Percentiles rank a stretch among this genome's conserved stretches.
Conservation (phyloP, 2,329 filamentous ascomycete genomes). For the Colletotrichum sp. region DNA sequence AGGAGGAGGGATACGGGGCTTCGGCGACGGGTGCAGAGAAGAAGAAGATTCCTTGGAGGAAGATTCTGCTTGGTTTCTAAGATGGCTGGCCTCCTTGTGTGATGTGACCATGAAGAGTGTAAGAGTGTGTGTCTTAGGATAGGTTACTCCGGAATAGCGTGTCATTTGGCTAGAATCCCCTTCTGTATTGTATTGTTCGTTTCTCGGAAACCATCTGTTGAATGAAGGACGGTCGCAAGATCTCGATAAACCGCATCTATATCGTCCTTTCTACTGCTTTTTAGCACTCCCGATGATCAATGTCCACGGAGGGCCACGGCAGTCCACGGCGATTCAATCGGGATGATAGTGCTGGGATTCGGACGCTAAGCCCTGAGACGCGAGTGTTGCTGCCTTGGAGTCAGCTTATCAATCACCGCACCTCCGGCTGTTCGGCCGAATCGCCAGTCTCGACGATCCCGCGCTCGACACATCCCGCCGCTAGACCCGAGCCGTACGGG, state of each 20-base stretch:
- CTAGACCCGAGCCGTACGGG: background rate
- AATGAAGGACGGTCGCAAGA: background rate
- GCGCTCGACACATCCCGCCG: background rate
- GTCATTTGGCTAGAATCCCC: background rate
- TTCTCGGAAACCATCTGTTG: background rate
- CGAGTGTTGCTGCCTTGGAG: background rate
- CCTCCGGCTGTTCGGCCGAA: background rate
- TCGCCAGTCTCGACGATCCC: background rate
- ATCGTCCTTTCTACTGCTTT: too few species aligned
- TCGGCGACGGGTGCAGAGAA: background rate
- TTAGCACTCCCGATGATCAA: too few species aligned
- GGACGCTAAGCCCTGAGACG: background rate
- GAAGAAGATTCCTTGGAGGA: conserved; percentile 6
- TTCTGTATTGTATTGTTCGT: background rate
- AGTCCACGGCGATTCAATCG: background rate
- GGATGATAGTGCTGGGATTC: background rate
- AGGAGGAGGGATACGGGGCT: conserved; percentile 67
- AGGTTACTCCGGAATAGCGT: background rate
- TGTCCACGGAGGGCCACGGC: background rate
- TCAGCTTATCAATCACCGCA: background rate
- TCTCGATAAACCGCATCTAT: too few species aligned
- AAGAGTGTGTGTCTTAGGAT: background rate
- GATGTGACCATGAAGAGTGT: background rate
- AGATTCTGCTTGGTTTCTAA: background rate
- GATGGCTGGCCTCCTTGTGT: too few species aligned